A percentile compares a stretch with the other conserved stretches of the same genome.
These are phyloP conservation scores for Ceratobasidium sp. DNA, from an alignment of 1,284 basidiomycete species.

Conservation along the genomic window DNA sequence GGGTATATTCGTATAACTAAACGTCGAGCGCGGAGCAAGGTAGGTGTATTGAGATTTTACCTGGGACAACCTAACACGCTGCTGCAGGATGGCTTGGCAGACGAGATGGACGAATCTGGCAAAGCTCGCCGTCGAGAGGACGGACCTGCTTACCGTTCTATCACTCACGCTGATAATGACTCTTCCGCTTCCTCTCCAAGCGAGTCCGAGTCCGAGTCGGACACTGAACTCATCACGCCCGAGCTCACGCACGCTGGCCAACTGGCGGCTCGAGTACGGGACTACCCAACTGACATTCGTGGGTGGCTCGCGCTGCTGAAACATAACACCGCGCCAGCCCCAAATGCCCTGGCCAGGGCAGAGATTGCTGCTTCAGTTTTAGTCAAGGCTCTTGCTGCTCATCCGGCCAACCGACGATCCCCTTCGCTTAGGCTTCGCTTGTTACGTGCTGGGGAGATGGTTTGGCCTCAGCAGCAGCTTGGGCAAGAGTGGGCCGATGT, in stretches of 20 bases:
- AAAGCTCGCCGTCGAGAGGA: slow-evolving; percentile 48
- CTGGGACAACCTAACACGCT: slow-evolving; percentile 63
- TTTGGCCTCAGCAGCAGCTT: slow-evolving; percentile 70
- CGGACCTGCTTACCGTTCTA: slow-evolving; percentile 65
- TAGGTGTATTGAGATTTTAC: slow-evolving; percentile 63
- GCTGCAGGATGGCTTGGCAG: slow-evolving; percentile 58
- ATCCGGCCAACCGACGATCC: slow-evolving; percentile 64
- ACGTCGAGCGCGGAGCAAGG: slow-evolving; percentile 64
- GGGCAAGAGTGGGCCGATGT: slow-evolving; percentile 77
- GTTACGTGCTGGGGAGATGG: slow-evolving; percentile 73
- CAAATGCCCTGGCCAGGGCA: slow-evolving; percentile 66
- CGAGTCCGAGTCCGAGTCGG: slow-evolving; percentile 59
- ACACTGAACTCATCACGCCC: slow-evolving; percentile 53
- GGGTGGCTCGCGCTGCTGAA: slow-evolving; percentile 76
- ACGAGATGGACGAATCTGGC: slow-evolving; percentile 57
- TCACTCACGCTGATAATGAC: slow-evolving; percentile 57
- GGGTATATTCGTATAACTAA: slow-evolving; percentile 26
- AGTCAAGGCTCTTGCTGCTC: slow-evolving; percentile 67
- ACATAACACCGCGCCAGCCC: slow-evolving; percentile 67
- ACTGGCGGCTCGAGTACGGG: slow-evolving; percentile 63
- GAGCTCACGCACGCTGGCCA: slow-evolving; percentile 62
- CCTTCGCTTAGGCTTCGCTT: slow-evolving; percentile 68
- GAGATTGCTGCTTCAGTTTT: slow-evolving; percentile 78
- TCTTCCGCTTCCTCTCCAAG: slow-evolving; percentile 50
- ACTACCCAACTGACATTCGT: slow-evolving; percentile 61